Evolutionary conservation across 2,329 filamentous ascomycete genomes (phyloP).

Genomic region (Ceratocystis lukuohia): DNA sequence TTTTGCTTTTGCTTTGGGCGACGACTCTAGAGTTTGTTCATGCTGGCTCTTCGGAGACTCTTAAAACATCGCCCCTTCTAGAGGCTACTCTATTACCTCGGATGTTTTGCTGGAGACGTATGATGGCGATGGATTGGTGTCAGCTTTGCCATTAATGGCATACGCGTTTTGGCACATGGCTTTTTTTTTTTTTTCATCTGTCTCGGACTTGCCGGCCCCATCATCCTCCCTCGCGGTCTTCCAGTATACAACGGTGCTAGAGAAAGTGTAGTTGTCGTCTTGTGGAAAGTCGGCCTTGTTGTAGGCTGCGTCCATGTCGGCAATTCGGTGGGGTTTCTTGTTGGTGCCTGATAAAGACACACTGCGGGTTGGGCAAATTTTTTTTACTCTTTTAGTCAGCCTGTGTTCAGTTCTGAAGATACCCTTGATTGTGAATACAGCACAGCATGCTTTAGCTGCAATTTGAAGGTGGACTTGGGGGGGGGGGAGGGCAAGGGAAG

Average conservation of each 20-base stretch:
- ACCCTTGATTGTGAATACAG: conserved; percentile 5
- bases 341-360: background rate
- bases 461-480: background rate
- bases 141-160: background rate
- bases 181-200: background rate
- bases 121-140: background rate
- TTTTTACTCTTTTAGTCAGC: background rate
- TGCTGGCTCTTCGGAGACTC: background rate
- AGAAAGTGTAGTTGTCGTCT: conserved; percentile 30
- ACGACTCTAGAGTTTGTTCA: background rate
- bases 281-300: conserved; percentile 28
- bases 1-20: too few species aligned
- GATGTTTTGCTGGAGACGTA: background rate
- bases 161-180: background rate
- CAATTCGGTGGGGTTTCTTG: conserved; percentile 22
- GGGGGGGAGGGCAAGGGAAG: background rate
- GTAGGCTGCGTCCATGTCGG: conserved; percentile 26
- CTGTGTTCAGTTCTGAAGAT: background rate
- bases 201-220: background rate
- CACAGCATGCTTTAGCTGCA: background rate
- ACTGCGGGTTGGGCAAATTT: background rate
- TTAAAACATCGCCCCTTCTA: background rate
- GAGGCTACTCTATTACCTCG: background rate
- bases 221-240: background rate
- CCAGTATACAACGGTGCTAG: conserved; percentile 32